phyloP scores from a whole-genome alignment of 345 rosid species.

The Citrus sinensis region DNA sequence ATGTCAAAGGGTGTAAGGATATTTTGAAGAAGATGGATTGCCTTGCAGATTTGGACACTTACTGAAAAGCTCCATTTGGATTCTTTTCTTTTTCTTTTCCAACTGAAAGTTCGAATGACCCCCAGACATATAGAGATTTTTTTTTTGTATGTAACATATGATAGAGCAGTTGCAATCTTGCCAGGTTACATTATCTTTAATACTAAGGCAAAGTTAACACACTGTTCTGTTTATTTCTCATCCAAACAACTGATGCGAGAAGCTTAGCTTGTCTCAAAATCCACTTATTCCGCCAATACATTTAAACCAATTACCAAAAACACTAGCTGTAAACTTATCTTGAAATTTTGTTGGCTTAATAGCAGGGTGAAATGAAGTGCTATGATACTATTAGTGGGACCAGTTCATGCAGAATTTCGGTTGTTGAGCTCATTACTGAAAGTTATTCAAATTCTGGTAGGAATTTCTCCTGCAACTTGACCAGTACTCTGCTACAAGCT shows the following conservation, averaged over 20 bases:
- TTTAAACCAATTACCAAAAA: not conserved
- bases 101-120: too few species aligned
- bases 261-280: not conserved
- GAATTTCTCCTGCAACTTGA: slow-evolving; percentile 52
- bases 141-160: too few species aligned
- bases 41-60: too few species aligned
- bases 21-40: not conserved
- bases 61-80: too few species aligned
- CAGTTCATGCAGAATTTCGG: not conserved
- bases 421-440: not conserved
- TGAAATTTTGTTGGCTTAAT: not conserved
- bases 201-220: not conserved
- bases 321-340: not conserved
- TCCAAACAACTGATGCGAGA: not conserved
- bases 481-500: slow-evolving; percentile 81
- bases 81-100: too few species aligned
- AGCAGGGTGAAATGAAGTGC: not conserved
- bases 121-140: too few species aligned
- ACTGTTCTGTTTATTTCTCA: not conserved
- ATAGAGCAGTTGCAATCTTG: not conserved
- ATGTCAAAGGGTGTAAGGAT: not conserved
- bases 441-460: slow-evolving; percentile 15
- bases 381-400: not conserved
- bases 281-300: not conserved
- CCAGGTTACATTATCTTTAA: not conserved